Evolutionary conservation across 176 grass and related monocot genomes (phyloP).

Genomic region (Luzula sylvatica): DNA sequence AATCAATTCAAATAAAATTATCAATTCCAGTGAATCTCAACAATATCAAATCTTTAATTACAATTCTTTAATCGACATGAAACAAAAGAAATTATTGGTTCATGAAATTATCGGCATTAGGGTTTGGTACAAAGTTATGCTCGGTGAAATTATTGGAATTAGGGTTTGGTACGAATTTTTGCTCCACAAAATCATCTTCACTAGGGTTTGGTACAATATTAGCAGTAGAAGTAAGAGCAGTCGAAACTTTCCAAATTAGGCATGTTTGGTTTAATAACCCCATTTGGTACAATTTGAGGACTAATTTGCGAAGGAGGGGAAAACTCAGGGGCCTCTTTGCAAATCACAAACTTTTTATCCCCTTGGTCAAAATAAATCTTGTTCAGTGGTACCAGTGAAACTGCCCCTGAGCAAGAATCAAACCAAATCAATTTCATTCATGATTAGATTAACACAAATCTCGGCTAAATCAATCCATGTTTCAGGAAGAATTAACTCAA

Average conservation of each 20-base stretch:
- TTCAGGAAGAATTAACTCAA: too few species aligned
- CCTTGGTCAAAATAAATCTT: slow-evolving; percentile 65
- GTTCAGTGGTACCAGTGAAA: slow-evolving; percentile 50
- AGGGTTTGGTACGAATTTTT: slow-evolving; percentile 23
- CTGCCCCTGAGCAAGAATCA: slow-evolving; percentile 66
- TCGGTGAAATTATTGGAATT: slow-evolving; percentile 28
- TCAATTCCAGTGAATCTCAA: too few species aligned
- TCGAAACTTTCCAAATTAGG: slow-evolving; percentile 21
- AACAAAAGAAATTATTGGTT: too few species aligned
- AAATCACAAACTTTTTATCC: slow-evolving; percentile 53
- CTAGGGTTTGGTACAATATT: slow-evolving; percentile 14
- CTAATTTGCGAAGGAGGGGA: slow-evolving; percentile 9
- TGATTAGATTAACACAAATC: too few species aligned
- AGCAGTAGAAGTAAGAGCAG: slow-evolving; percentile 19
- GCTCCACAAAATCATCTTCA: slow-evolving; percentile 35
- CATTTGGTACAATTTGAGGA: slow-evolving; percentile 12
- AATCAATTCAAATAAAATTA: too few species aligned
- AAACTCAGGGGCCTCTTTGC: slow-evolving; percentile 36
- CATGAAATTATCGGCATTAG: slow-evolving; percentile 25
- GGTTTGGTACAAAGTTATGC: slow-evolving; percentile 18
- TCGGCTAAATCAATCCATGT: too few species aligned
- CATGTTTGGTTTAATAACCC: slow-evolving; percentile 14
- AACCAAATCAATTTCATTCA: too few species aligned
- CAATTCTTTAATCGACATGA: too few species aligned
- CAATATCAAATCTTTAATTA: too few species aligned